Percentiles rank a stretch among this genome's conserved stretches.
phyloP scores from a whole-genome alignment of 2,329 filamentous ascomycete species.

The Paracorniculantispora psalliotae region DNA sequence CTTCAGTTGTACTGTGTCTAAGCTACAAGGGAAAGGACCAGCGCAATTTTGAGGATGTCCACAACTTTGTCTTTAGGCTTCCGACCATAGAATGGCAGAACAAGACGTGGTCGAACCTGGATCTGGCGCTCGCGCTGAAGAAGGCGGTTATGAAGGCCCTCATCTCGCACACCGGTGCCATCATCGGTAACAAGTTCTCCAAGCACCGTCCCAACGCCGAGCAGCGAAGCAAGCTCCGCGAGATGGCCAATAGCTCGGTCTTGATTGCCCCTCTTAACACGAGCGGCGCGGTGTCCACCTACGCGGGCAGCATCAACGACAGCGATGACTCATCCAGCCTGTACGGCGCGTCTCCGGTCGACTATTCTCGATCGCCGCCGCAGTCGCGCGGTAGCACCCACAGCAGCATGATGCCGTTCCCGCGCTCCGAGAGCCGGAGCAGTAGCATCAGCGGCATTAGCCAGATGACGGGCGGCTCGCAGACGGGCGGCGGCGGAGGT shows the following conservation, averaged over 20 bases:
- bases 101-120: conserved; percentile 98
- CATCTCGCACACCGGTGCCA: conserved; percentile 91
- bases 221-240: conserved; percentile 72
- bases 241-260: conserved; percentile 74
- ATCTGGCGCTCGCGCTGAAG: conserved; percentile 87
- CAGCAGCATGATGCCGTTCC: conserved; percentile 42
- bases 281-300: conserved; percentile 22
- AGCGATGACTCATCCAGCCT: conserved; percentile 55
- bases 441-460: conserved; percentile 48
- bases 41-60: conserved; percentile 92
- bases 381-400: conserved; percentile 46
- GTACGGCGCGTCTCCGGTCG: conserved; percentile 48
- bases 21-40: conserved; percentile 96
- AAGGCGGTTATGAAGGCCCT: conserved; percentile 90
- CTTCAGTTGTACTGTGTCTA: conserved; percentile 89
- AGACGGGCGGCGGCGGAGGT: conserved; percentile 18
- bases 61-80: conserved; percentile 95
- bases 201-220: conserved; percentile 78
- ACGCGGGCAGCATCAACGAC: conserved; percentile 41
- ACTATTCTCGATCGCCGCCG: conserved; percentile 56
- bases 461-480: conserved; percentile 30
- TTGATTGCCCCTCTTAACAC: conserved; percentile 47
- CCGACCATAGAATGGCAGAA: conserved; percentile 94
- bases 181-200: conserved; percentile 95
- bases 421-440: conserved; percentile 44